Conservation (phyloP, 148 eudicot genomes). For the Spergularia bocconei region DNA sequence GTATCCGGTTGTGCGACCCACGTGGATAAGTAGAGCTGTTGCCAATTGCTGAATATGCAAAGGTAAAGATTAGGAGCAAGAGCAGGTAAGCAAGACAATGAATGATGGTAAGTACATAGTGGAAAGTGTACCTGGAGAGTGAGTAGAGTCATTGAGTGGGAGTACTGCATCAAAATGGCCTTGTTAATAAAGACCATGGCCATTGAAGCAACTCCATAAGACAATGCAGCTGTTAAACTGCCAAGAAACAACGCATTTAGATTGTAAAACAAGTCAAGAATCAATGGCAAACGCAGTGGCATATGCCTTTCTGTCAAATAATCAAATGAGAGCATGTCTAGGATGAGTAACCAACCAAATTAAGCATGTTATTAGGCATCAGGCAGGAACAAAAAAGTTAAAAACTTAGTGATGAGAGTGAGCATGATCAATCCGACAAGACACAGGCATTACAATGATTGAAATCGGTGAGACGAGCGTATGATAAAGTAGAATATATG, state of each 20-base stretch:
- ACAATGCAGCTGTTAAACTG: slow-evolving; percentile 82
- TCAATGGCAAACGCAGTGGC: neutral
- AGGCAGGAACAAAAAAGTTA: no score
- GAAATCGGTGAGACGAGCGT: no score
- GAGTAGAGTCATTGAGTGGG: slow-evolving; percentile 87
- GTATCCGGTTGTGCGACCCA: slow-evolving; percentile 70
- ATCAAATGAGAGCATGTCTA: no score
- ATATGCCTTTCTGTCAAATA: no score
- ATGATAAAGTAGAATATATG: no score
- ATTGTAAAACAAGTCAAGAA: neutral
- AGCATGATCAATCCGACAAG: no score
- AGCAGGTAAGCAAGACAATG: neutral
- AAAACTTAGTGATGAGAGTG: no score
- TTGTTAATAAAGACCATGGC: slow-evolving; percentile 98
- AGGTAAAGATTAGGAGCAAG: neutral
- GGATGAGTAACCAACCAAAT: no score
- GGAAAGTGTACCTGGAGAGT: slow-evolving; percentile 84
- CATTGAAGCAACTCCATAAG: slow-evolving; percentile 94
- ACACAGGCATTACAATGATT: no score
- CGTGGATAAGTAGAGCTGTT: slow-evolving; percentile 73
- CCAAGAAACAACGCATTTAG: neutral
- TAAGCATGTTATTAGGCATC: no score
- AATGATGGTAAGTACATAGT: no score
- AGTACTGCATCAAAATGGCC: slow-evolving; percentile 87
- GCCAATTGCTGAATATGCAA: slow-evolving; percentile 82